Base-by-base conservation (phyloP, 2,329 filamentous ascomycete genomes). In the Helotiales sp. region DNA sequence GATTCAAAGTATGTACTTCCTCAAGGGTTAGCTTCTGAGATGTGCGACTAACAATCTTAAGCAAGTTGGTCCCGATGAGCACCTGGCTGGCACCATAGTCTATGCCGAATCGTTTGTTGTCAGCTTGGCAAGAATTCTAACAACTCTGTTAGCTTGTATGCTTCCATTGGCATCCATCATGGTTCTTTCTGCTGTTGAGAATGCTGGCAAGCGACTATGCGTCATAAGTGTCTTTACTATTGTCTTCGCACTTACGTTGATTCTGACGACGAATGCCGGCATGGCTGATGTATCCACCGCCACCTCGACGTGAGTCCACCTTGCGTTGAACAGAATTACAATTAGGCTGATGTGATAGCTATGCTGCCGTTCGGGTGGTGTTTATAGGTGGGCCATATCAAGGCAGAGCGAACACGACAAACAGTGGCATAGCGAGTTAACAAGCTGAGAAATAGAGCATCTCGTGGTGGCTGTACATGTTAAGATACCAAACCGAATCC, bases 261-360 rank as follows among this genome's bases (percentile, higher is more conserved):
- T 24, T 29, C 2, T 38, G 7, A 30, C 38, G 48, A 57, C 54
- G 5, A 25, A 31, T 25, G 54, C 54, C 8, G 42, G 46, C 17
- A 57, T 57, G 47, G 30, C 30, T 6, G 54, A 48, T 15, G 52
- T 52, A 5, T 52, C 52, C 40, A 48, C 54, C 12, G 54, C 54
- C 19, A 57, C 54, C 17, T 36, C 54, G 31, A 38, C 54, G 54
- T 57, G 17, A 46, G 48, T 51, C 9, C n/a, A n/a, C n/a, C n/a
- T n/a, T n/a, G n/a, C n/a, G n/a, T n/a, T n/a, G n/a, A n/a, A n/a
- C n/a, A n/a, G n/a, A n/a, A n/a, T n/a, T n/a, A n/a, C n/a, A n/a
- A n/a, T n/a, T n/a, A n/a, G n/a, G n/a, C n/a, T n/a, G n/a, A n/a
- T n/a, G n/a, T n/a, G n/a, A n/a, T n/a, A n/a, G n/a, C n/a, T n/a